phyloP scores from a whole-genome alignment of 2,329 filamentous ascomycete species.

The Penicillium sp. region DNA sequence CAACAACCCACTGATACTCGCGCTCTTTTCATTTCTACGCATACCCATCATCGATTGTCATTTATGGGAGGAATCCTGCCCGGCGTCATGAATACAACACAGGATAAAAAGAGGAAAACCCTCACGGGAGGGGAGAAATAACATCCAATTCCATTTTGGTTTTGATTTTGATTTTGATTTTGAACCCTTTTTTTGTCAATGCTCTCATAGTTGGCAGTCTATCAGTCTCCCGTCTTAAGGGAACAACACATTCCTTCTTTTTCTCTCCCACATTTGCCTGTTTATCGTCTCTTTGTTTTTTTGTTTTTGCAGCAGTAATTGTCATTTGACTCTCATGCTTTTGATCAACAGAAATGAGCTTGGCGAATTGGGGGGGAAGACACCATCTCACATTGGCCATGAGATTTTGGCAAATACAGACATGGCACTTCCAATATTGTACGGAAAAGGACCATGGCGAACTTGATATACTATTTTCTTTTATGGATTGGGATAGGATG shows the following conservation, averaged over 20 bases:
- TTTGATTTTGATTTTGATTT: neutral
- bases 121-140: neutral
- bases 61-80: slow-evolving; percentile 11
- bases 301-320: neutral
- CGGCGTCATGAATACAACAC: slow-evolving; percentile 22
- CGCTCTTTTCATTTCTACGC: slow-evolving; percentile 19
- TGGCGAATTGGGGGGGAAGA: slow-evolving; percentile 8
- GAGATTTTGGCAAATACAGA: neutral
- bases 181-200: neutral
- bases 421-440: neutral
- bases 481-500: neutral
- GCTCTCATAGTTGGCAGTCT: neutral
- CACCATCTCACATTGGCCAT: neutral
- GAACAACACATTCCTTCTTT: neutral
- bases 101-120: slow-evolving; percentile 10
- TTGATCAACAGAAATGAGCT: neutral
- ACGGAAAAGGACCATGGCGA: slow-evolving; percentile 1
- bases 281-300: neutral
- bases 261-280: neutral
- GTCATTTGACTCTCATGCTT: neutral
- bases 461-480: neutral
- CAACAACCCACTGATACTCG: slow-evolving; percentile 9
- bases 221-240: neutral
- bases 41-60: slow-evolving; percentile 28
- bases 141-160: neutral